phyloP scores from a whole-genome alignment of 495 filamentous ascomycete species.

The Melanomma pulvis-pyrius region DNA sequence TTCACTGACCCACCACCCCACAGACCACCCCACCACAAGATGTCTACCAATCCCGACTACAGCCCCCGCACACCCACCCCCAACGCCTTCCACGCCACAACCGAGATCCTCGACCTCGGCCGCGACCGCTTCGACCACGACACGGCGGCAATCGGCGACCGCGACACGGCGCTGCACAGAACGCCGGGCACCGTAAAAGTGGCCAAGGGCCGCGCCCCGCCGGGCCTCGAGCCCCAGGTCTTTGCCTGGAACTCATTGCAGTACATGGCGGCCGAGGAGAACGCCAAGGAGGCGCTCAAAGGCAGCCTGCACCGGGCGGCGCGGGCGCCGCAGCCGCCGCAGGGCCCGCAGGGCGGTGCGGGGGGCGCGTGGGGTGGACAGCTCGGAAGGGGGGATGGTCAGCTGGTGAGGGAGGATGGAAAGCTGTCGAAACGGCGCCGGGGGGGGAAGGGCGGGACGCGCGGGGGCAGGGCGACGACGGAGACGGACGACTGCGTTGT shows the following conservation, averaged over 20 bases:
- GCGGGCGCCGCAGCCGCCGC: not conserved
- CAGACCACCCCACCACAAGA: too few species aligned
- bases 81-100: not conserved
- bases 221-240: conserved; percentile 18
- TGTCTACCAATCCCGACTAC: too few species aligned
- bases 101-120: conserved; percentile 26
- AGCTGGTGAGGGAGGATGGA: not conserved
- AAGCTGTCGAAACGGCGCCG: too few species aligned
- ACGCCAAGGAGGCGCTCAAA: conserved; percentile 20
- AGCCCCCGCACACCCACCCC: too few species aligned
- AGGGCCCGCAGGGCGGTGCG: not conserved
- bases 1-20: not conserved
- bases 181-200: not conserved
- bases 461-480: not conserved
- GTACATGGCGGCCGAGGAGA: conserved; percentile 3
- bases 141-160: conserved; percentile 33
- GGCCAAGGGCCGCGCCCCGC: conserved; percentile 11
- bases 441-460: too few species aligned
- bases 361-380: conserved; percentile 2
- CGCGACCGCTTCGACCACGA: conserved; percentile 32
- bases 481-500: not conserved
- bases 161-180: conserved; percentile 17
- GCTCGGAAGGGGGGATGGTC: not conserved
- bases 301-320: conserved; percentile 26
- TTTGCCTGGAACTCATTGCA: conserved; percentile 21